A percentile compares a stretch with the other conserved stretches of the same genome.
These are phyloP conservation scores for Phyllostachys edulis DNA, from an alignment of 176 grass and related monocot species.

Conservation along the genomic window DNA sequence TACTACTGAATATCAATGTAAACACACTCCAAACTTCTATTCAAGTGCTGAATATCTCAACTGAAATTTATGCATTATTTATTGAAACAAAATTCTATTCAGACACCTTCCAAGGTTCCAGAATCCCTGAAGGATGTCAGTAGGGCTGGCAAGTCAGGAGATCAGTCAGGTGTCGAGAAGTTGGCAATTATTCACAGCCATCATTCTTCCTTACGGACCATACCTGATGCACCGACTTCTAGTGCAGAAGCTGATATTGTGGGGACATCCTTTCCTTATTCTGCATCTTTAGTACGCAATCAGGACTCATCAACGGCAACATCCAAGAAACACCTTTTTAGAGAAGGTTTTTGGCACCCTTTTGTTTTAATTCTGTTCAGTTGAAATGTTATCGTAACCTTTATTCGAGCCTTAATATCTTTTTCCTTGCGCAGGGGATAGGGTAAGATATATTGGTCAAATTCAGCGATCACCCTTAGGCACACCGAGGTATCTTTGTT, in stretches of 20 bases:
- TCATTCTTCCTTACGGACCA: constrained; percentile 39
- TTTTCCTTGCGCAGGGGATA: constrained; percentile 60
- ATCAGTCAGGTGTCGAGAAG: constrained; percentile 47
- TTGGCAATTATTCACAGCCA: constrained; percentile 60
- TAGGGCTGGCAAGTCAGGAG: constrained; percentile 54
- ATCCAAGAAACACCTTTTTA: constrained; percentile 87
- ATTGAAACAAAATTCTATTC: constrained; percentile 21
- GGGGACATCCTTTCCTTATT: constrained; percentile 71
- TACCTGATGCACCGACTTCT: constrained; percentile 58
- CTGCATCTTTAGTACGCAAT: constrained; percentile 66
- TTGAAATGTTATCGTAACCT: neutral
- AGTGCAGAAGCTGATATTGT: constrained; percentile 95
- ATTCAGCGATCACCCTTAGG: neutral
- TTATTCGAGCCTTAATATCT: constrained; percentile 9
- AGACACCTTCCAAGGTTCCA: constrained; percentile 68
- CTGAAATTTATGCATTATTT: neutral
- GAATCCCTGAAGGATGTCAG: constrained; percentile 64
- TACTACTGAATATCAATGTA: neutral
- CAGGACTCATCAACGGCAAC: constrained; percentile 85
- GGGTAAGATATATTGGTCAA: constrained; percentile 74
- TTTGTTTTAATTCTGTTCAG: neutral
- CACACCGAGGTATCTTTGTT: constrained; percentile 39
- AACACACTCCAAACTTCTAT: neutral
- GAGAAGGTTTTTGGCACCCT: constrained; percentile 61
- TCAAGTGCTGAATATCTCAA: constrained; percentile 5